These are phyloP conservation scores for Entophlyctis luteolus DNA, from an alignment of 192 early-diverging fungal species.

Conservation along the genomic window DNA sequence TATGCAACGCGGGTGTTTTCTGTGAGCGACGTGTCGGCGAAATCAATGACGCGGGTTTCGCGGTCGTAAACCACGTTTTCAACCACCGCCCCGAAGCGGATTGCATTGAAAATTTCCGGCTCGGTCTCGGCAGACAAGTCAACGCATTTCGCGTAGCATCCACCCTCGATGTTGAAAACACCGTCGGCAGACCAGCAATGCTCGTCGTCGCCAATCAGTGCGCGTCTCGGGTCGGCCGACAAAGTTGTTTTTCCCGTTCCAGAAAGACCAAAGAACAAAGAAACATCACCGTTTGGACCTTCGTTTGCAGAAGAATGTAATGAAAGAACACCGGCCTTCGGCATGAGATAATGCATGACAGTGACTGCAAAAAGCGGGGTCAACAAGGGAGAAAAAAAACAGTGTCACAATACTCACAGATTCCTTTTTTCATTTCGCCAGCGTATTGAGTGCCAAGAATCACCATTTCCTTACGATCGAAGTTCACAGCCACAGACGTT, in stretches of 20 bases:
- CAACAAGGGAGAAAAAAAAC: too few relatives aligned
- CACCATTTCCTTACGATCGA: constrained; percentile 91
- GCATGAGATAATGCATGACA: constrained; percentile 99
- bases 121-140: constrained; percentile 94
- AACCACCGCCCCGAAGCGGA: constrained; percentile 86
- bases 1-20: constrained; percentile 97
- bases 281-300: constrained; percentile 82
- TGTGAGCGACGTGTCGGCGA: constrained; percentile 71
- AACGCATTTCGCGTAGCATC: constrained; percentile 98
- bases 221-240: constrained; percentile 86
- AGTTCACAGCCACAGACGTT: constrained; percentile 90
- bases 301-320: constrained; percentile 95
- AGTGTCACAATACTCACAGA: constrained; percentile 21
- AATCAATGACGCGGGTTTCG: constrained; percentile 73
- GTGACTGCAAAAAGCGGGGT: constrained; percentile 63
- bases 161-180: constrained; percentile 99
- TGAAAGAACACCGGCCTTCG: constrained; percentile 83
- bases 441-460: constrained; percentile 98
- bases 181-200: constrained; percentile 96
- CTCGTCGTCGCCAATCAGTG: constrained; percentile 97
- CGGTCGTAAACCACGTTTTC: constrained; percentile 89
- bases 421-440: constrained; percentile 99
- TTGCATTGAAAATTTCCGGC: constrained; percentile 96
- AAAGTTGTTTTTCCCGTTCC: constrained; percentile 98
- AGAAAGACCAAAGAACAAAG: constrained; percentile 96